Evolutionary conservation across 2,329 filamentous ascomycete species (phyloP), one percentile per base, ranked within the genome.

Genomic region (Taxawa tesnikishii): DNA sequence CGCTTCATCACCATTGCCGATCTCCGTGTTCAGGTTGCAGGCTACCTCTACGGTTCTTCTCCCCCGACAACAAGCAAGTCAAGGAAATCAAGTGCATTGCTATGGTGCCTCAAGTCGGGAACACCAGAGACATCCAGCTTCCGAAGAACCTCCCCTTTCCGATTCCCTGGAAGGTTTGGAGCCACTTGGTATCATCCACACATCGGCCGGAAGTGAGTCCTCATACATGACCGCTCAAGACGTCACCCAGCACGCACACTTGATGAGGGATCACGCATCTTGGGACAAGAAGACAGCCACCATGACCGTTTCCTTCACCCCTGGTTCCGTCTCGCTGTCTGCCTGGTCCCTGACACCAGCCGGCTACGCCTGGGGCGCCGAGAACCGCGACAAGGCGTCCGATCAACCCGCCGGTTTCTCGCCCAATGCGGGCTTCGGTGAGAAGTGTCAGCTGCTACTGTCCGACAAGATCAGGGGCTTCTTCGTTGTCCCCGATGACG

Each of bases 1-100:
- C 83, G 84, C 43, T 98, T 98, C 67, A 96, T 98, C 62, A 90
- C 83, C 15, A 92, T 98, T 51, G 81, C 90, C 28, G 90, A 98
- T 63, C 73, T 98, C 34, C 82, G 92, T 29, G 87, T 96, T 10
- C 90, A 98, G 59, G 87, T 98, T 30, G 87, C 88, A 11, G 90
- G 87, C 1, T 98, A 94, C 55, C 70, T 98, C 1, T 98, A 98
- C 54, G 90, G 90, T 43, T 75, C 75, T 28, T 94, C 88, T 1
- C 87, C 90, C 3, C 83, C 5, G 90, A 96, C 60, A 94, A 96
- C 50, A 81, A 88, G 43, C 83, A 93, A 51, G 83, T 98, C 57
- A 98, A 96, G 69, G 92, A 98, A 55, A 78, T 98, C 52, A 79
- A 82, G 49, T 93, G 83, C 44, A 94, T 98, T 48, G 88, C 94